Percentiles rank a stretch among this genome's conserved stretches.
phyloP scores from a whole-genome alignment of 2,329 filamentous ascomycete genomes.

The Xylaria polymorpha region DNA sequence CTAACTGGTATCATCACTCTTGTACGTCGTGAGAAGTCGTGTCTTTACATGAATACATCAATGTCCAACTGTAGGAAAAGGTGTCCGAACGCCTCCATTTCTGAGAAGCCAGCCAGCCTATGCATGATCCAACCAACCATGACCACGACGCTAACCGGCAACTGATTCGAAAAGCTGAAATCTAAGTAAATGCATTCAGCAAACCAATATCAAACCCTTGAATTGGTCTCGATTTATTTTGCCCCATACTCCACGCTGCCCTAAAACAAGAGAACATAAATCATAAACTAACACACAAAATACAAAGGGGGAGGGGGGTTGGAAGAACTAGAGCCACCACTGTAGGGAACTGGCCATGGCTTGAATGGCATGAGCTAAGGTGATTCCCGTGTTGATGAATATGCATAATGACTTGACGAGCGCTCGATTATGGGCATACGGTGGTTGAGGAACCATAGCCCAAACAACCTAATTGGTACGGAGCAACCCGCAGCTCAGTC shows the following conservation, averaged over 20 bases:
- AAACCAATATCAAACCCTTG: conserved; percentile 9
- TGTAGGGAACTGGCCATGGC: neutral
- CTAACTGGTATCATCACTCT: conserved; percentile 3
- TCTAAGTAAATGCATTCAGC: conserved; percentile 6
- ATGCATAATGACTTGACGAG: neutral
- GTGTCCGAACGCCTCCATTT: neutral
- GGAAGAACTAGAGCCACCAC: neutral
- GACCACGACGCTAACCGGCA: neutral
- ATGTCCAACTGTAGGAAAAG: conserved; percentile 11
- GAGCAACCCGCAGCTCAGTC: conserved; percentile 17
- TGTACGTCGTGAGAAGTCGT: neutral
- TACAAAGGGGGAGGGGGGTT: neutral
- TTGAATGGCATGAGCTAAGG: neutral
- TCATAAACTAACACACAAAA: conserved; percentile 16
- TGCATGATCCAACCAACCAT: conserved; percentile 14
- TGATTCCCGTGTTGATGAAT: neutral
- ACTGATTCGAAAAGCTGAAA: conserved; percentile 1
- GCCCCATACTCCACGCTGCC: conserved; percentile 35
- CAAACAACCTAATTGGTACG: neutral
- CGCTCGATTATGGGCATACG: neutral
- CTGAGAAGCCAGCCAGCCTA: neutral
- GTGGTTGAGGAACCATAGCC: neutral
- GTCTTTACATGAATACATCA: neutral
- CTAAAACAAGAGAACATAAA: conserved; percentile 16
- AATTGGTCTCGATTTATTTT: conserved; percentile 3